Evolutionary conservation across 1,284 basidiomycete species (phyloP).

Genomic region (Ceratobasidium sp.): DNA sequence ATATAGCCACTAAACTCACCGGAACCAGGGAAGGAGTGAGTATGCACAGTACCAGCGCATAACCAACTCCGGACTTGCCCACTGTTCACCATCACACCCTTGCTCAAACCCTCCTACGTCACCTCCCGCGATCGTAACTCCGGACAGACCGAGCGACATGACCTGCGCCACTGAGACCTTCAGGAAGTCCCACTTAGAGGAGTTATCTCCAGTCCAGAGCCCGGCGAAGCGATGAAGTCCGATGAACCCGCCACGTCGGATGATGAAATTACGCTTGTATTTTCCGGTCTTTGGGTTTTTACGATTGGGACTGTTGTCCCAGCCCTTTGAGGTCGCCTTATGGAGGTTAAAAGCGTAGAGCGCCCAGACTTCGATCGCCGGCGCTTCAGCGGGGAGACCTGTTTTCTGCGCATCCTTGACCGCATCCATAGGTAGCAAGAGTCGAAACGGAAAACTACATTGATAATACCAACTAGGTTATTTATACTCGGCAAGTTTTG

Average conservation of each 20-base stretch:
- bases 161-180: constrained; percentile 45
- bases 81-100: constrained; percentile 20
- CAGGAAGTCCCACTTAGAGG: constrained; percentile 39
- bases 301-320: constrained; percentile 27
- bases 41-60: constrained; percentile 47
- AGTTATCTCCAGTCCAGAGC: constrained; percentile 45
- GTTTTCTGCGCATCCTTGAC: constrained; percentile 1
- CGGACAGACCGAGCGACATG: constrained; percentile 43
- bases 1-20: constrained; percentile 1
- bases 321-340: constrained; percentile 43
- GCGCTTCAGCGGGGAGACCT: not conserved
- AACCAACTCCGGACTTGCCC: constrained; percentile 42
- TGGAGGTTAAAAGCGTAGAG: constrained; percentile 44
- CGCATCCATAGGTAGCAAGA: constrained; percentile 24
- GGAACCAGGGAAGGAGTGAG: constrained; percentile 42
- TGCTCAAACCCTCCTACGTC: constrained; percentile 45
- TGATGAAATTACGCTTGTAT: constrained; percentile 46
- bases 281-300: constrained; percentile 4
- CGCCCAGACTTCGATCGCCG: constrained; percentile 42
- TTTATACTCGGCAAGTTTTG: not conserved
- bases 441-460: constrained; percentile 42
- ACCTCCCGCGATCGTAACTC: constrained; percentile 41
- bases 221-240: constrained; percentile 46
- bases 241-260: constrained; percentile 41
- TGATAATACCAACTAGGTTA: not conserved